Evolutionary conservation across 1,284 basidiomycete genomes (phyloP), one percentile per base, ranked within the genome.

Genomic region (Puccinia horiana): DNA sequence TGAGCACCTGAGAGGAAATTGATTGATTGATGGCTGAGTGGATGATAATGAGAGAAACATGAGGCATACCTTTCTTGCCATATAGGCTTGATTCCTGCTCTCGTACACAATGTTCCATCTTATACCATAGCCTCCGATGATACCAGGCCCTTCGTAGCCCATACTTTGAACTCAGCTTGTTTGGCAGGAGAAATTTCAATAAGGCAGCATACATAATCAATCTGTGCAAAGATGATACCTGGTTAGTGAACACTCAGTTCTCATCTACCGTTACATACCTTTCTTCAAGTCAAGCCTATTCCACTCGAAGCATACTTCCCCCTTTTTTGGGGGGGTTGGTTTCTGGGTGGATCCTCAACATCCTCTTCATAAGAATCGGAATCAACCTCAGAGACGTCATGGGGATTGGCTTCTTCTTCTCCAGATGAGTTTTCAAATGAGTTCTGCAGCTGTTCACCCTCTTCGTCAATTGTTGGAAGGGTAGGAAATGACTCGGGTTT

Each of bases 71-170:
- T 44, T 67, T 44, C 63, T 67, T 18, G 35, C 63, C 2, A 40
- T 23, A 40, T 67, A 67, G 9, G 63, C 63, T 40, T 18, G 35
- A 20, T 40, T 37, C 18, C 35, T 18, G n/a, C 35, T 67, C 20
- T 74, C 18, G 32, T 37, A 52, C 0, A 26, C 49, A 16, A 74
- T 56, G 72, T 74, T 74, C 49, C 44, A 74, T 74, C 20, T 8
- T 14, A 74, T 74, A 14, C 72, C 72, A 20, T 56, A 74, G 47
- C 72, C 44, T 16, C 49, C 47, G 37, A 74, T 74, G 32, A 49
- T 37, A 37, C 49, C 47, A 5, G n/a, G 72, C 23, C 72, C 72
- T 20, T 35, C 29, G 29, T 74, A 74, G 26, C n/a, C 54, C 54
- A 54, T 14, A 56, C 44, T 11, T 37, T 37, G 23, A 47, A 74